Evolutionary conservation across 805 yeast species (phyloP).

Genomic region (Metschnikowia borealis): DNA sequence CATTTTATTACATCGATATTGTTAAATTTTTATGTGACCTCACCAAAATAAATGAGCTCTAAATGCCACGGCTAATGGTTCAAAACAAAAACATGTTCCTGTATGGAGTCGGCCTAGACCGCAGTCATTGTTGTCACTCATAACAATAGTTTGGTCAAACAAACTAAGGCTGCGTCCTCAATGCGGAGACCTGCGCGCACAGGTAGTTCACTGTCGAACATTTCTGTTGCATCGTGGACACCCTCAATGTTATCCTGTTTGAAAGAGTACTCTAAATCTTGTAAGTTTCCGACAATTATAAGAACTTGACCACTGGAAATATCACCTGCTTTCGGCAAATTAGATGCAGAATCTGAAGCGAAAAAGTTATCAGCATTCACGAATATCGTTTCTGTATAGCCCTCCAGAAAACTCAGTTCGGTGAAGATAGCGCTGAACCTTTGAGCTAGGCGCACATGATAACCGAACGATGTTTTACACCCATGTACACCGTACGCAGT

Average conservation of each 20-base stretch:
- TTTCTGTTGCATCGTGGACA: constrained; percentile 50
- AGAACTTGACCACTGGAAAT: constrained; percentile 34
- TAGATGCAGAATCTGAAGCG: constrained; percentile 24
- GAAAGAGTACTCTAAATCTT: constrained; percentile 53
- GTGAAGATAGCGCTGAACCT: constrained; percentile 64
- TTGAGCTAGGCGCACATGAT: constrained; percentile 64
- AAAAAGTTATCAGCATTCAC: constrained; percentile 67
- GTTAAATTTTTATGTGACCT: not conserved
- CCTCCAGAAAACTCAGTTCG: constrained; percentile 57
- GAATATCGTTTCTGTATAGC: constrained; percentile 66
- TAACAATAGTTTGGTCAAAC: not conserved
- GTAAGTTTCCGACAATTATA: constrained; percentile 61
- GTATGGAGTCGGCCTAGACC: constrained; percentile 1
- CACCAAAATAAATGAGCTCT: not conserved
- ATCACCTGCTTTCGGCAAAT: constrained; percentile 17
- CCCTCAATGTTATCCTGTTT: constrained; percentile 50
- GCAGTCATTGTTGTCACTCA: not conserved
- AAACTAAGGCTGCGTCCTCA: constrained; percentile 68
- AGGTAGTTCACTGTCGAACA: constrained; percentile 62
- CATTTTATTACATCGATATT: not conserved
- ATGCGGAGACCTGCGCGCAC: constrained; percentile 56
- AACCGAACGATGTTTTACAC: constrained; percentile 62
- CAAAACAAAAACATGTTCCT: not conserved
- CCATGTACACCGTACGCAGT: constrained; percentile 68
- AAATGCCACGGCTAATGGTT: not conserved